Base-by-base conservation (phyloP, 495 filamentous ascomycete species). In the Xylaria curta region DNA sequence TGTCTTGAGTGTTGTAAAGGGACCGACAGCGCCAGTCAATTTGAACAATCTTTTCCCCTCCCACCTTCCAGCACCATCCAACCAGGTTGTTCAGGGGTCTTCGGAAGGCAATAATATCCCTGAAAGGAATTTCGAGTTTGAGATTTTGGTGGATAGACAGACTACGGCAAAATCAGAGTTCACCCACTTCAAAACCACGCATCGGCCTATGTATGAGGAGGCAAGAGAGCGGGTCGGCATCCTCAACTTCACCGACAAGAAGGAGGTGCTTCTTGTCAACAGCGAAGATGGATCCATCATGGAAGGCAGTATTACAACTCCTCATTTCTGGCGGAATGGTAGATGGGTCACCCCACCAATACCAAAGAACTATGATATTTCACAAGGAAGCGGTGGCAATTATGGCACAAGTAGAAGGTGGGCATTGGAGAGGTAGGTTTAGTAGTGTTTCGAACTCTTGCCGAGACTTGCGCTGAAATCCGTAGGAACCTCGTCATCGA, bases 221-320 rank as follows among this genome's bases (percentile, higher is more conserved):
- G 92, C 91, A 6, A 85, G 92, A 36, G 76, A 81, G 15, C 82
- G 91, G 3, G 85, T 84, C 0, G 84, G 82, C 0, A 90, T 96
- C 62, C 36, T 95, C 61, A 63, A 80, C 3, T 83, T 82, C 3
- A 75, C 82, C 0, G 87, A 90, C 44, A 78, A 80, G 53, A 86
- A 85, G 21, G 94, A 97, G 78, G 92, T 96, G 8, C 83, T 98
- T 36, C 76, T 97, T 33, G 83, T 94, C 66, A 94, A 92, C 76
- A 79, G 80, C 1, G 67, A 74, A 0, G 76, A 85, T 28, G 87
- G 87, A 2, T 88, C 94, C 67, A 80, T 97, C 10, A 97, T 97
- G 91, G 96, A 99, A 78, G 93, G 93, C 21, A 94, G 90, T 73
- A 87, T 92, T 36, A 93, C 92, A 2, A 96, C 90, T 15, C 88